These are phyloP conservation scores for Senna tora DNA, from an alignment of 306 rosid genomes.

Conservation along the genomic window DNA sequence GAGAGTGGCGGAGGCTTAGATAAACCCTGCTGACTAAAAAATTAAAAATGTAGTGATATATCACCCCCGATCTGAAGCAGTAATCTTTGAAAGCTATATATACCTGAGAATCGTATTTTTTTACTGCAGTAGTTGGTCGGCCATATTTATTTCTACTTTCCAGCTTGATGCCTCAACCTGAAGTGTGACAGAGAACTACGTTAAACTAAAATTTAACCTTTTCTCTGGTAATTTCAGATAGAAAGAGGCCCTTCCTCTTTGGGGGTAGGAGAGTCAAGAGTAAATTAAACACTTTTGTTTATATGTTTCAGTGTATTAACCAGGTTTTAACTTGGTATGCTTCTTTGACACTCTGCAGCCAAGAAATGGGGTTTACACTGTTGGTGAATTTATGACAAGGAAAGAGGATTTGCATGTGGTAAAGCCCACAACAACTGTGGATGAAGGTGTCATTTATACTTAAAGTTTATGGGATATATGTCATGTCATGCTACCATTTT, in stretches of 20 bases:
- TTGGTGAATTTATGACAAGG: conserved; percentile 94
- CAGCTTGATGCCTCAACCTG: neutral
- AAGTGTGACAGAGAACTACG: neutral
- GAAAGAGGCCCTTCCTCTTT: neutral
- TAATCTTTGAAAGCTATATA: neutral
- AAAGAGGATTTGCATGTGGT: conserved; percentile 78
- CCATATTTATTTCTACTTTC: conserved; percentile 13
- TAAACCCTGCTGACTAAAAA: neutral
- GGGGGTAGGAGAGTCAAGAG: neutral
- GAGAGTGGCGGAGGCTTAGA: neutral
- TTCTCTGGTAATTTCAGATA: neutral
- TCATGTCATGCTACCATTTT: neutral
- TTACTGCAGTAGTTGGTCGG: neutral
- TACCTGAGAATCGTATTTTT: neutral
- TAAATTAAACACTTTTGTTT: neutral
- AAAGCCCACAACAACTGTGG: conserved; percentile 85
- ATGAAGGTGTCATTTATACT: conserved; percentile 65
- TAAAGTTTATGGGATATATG: conserved; percentile 5
- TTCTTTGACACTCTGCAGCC: conserved; percentile 44
- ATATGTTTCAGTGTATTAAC: neutral
- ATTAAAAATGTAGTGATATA: neutral
- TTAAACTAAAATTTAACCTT: neutral
- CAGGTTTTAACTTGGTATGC: conserved; percentile 27
- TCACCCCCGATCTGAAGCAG: neutral
- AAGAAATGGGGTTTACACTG: conserved; percentile 64